A percentile compares a stretch with the other conserved stretches of the same genome.
Evolutionary conservation across 495 filamentous ascomycete genomes (phyloP).

Genomic region (Xylaria curta): DNA sequence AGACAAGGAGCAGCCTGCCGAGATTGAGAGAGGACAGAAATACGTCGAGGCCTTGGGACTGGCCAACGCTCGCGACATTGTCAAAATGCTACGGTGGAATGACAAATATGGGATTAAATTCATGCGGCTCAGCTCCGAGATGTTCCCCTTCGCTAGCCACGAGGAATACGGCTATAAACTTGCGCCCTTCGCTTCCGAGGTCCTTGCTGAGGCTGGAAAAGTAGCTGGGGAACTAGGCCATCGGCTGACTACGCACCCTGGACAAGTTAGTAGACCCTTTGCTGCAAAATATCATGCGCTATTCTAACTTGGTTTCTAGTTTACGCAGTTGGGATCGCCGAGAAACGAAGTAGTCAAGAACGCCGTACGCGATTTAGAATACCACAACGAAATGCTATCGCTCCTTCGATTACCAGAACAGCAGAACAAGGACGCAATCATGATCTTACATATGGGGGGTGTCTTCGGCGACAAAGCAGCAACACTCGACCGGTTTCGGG

Average conservation of each 20-base stretch:
- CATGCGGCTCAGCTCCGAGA: slow-evolving; percentile 89
- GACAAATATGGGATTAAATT: slow-evolving; percentile 93
- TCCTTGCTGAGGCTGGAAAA: slow-evolving; percentile 75
- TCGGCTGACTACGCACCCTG: slow-evolving; percentile 87
- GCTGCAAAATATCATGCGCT: background rate
- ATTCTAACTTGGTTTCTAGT: slow-evolving; percentile 50
- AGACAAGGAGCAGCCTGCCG: slow-evolving; percentile 70
- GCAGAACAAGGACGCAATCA: slow-evolving; percentile 84
- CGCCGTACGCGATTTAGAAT: slow-evolving; percentile 83
- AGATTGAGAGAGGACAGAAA: slow-evolving; percentile 63
- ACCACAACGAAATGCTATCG: slow-evolving; percentile 84
- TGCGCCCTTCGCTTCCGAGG: slow-evolving; percentile 82
- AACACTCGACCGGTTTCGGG: slow-evolving; percentile 79
- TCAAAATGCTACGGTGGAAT: slow-evolving; percentile 91
- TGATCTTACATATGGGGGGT: slow-evolving; percentile 95
- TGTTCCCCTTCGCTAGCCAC: slow-evolving; percentile 96
- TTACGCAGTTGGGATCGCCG: slow-evolving; percentile 88
- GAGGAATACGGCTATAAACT: slow-evolving; percentile 86
- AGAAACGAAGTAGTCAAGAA: slow-evolving; percentile 73
- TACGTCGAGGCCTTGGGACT: slow-evolving; percentile 82
- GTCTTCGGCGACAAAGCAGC: slow-evolving; percentile 87
- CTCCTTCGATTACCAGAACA: slow-evolving; percentile 81
- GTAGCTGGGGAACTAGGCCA: slow-evolving; percentile 83
- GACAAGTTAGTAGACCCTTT: slow-evolving; percentile 58
- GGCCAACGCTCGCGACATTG: slow-evolving; percentile 81